These are phyloP conservation scores for Themeda triandra DNA, from an alignment of 176 grass and related monocot species.

Conservation along the genomic window DNA sequence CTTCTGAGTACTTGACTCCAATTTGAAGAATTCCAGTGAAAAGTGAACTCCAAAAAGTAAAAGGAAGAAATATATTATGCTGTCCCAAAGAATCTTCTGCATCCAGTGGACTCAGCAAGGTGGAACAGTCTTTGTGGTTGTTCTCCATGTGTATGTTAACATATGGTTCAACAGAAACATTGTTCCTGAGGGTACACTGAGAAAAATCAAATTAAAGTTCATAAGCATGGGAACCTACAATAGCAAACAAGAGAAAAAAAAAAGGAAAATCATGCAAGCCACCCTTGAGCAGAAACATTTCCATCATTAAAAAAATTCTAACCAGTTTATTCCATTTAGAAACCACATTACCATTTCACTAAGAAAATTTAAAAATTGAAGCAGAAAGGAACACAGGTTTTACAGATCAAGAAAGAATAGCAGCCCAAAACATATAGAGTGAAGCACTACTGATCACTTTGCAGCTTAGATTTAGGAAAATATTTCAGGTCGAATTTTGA, in stretches of 20 bases:
- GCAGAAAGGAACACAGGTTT: neutral
- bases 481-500: neutral
- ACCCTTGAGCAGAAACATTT: neutral
- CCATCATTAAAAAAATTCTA: neutral
- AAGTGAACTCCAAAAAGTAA: constrained; percentile 53
- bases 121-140: constrained; percentile 13
- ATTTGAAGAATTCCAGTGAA: constrained; percentile 56
- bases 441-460: neutral
- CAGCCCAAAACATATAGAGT: neutral
- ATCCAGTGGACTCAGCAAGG: neutral
- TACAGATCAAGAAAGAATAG: neutral
- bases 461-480: neutral
- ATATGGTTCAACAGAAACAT: constrained; percentile 48
- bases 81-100: constrained; percentile 20
- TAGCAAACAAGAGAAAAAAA: constrained; percentile 21
- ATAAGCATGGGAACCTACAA: constrained; percentile 59
- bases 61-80: constrained; percentile 45
- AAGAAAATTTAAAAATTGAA: neutral
- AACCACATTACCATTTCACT: neutral
- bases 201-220: constrained; percentile 89
- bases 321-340: neutral
- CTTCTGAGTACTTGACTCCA: constrained; percentile 43
- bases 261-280: neutral
- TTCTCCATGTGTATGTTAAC: constrained; percentile 27
- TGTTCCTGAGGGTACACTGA: constrained; percentile 93